Base-by-base conservation (phyloP, 208 protist species). In the Balamuthia mandrillaris region DNA sequence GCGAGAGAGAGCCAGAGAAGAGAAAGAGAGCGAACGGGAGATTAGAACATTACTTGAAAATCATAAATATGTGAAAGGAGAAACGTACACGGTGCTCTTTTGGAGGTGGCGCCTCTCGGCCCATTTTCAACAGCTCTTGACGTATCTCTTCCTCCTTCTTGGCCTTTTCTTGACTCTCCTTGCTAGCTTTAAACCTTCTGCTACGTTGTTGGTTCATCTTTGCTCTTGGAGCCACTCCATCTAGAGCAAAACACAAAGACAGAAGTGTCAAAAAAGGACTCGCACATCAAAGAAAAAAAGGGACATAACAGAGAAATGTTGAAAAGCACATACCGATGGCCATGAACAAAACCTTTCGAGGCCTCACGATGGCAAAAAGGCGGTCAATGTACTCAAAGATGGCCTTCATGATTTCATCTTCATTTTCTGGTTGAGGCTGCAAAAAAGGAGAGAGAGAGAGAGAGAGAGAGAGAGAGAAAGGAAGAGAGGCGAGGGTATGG, bases 121-220 rank as follows among this genome's bases (percentile, higher is more conserved):
- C 61, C 42, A 60, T 60, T 2, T 42, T 14, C 3, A 85, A 2
- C 41, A 75, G 42, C 33, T 85, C 60, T 33, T 85, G 81, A 7
- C 27, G 2, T 18, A 86, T 44, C 41, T 89, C 61, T 18, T 47
- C 74, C 39, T 87, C 81, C 10, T 77, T 65, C 6, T 89, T 12
- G 2, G 91, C 88, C 88, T 84, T 92, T 93, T 92, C 97, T 91
- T 70, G 91, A 5, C 85, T 87, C 72, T 99, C 97, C 75, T 97
- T 90, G 4, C 95, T 97, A 3, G 97, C 90, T 39, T 95, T 91
- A 90, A 99, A 99, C 42, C 98, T 94, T 29, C 98, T 93, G 39
- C 93, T 94, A 81, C 98, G 94, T 92, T 99, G 98, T 91, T 99
- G 98, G 87, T 99, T 99, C 97, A 99, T 99, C 86, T 99, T 99